phyloP scores from a whole-genome alignment of 345 rosid genomes.

The Hibiscus tridactylites region DNA sequence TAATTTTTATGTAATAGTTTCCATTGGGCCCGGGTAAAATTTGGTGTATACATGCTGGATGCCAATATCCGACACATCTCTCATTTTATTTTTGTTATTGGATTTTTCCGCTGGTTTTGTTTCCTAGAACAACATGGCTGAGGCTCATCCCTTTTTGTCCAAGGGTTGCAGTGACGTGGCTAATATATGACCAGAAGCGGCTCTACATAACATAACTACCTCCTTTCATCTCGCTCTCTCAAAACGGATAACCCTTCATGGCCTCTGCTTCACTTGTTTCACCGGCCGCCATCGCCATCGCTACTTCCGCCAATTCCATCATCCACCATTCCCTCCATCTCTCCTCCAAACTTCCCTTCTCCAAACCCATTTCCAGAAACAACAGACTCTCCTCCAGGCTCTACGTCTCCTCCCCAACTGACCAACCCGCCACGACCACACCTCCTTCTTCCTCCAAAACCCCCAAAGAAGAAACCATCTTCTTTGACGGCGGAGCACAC shows the following conservation, averaged over 20 bases:
- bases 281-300: constrained; percentile 7
- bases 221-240: background rate
- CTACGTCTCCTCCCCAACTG: constrained; percentile 46
- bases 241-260: constrained; percentile 26
- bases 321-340: constrained; percentile 13
- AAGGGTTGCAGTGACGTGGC: constrained; percentile 15
- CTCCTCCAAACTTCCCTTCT: constrained; percentile 16
- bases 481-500: constrained; percentile 91
- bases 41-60: no score
- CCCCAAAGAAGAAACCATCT: constrained; percentile 55
- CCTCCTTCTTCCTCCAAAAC: constrained; percentile 20
- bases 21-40: no score
- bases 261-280: constrained; percentile 28
- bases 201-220: constrained; percentile 2
- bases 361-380: background rate
- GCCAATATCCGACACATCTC: no score
- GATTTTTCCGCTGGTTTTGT: no score
- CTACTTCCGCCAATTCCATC: constrained; percentile 10
- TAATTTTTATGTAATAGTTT: no score
- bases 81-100: no score
- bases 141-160: no score
- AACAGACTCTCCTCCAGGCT: constrained; percentile 31
- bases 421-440: constrained; percentile 27
- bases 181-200: constrained; percentile 4
- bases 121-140: no score